These are phyloP conservation scores for Emydomyces testavorans DNA, from an alignment of 2,329 filamentous ascomycete genomes.

Conservation along the genomic window DNA sequence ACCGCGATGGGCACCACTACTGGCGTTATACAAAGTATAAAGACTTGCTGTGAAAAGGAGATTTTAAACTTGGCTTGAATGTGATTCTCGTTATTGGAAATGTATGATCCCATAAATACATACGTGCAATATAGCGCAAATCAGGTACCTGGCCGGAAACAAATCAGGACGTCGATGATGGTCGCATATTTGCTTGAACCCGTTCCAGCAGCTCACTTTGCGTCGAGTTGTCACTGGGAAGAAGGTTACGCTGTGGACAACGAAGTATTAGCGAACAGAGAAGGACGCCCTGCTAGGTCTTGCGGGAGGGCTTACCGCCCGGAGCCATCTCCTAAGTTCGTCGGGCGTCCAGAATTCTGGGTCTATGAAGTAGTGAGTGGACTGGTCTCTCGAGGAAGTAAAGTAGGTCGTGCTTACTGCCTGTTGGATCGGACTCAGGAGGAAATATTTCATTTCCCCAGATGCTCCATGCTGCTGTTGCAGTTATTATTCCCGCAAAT, in stretches of 20 bases:
- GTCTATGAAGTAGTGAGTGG: slow-evolving; percentile 33
- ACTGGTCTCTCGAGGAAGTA: not conserved
- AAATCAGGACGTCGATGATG: slow-evolving; percentile 18
- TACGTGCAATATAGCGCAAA: too few species aligned
- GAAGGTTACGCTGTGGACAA: slow-evolving; percentile 47
- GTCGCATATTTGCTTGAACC: slow-evolving; percentile 56
- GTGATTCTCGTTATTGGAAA: too few species aligned
- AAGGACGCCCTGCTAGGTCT: not conserved
- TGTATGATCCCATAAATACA: too few species aligned
- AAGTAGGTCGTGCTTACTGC: slow-evolving; percentile 43
- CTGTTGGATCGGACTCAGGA: slow-evolving; percentile 59
- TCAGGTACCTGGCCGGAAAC: too few species aligned
- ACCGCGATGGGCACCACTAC: too few species aligned
- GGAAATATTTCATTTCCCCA: slow-evolving; percentile 83
- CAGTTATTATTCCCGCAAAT: slow-evolving; percentile 71
- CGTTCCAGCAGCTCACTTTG: slow-evolving; percentile 55
- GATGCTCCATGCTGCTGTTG: slow-evolving; percentile 70
- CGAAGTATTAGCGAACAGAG: not conserved
- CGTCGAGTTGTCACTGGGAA: slow-evolving; percentile 48
- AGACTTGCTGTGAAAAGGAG: too few species aligned
- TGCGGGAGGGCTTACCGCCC: slow-evolving; percentile 46
- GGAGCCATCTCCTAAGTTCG: slow-evolving; percentile 71
- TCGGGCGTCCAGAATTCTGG: slow-evolving; percentile 64
- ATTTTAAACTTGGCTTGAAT: too few species aligned
- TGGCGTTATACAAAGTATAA: too few species aligned